A percentile compares a stretch with the other conserved stretches of the same genome.
These are phyloP conservation scores for Pelargonium fulgidum DNA, from an alignment of 441 rosid genomes.

Conservation along the genomic window DNA sequence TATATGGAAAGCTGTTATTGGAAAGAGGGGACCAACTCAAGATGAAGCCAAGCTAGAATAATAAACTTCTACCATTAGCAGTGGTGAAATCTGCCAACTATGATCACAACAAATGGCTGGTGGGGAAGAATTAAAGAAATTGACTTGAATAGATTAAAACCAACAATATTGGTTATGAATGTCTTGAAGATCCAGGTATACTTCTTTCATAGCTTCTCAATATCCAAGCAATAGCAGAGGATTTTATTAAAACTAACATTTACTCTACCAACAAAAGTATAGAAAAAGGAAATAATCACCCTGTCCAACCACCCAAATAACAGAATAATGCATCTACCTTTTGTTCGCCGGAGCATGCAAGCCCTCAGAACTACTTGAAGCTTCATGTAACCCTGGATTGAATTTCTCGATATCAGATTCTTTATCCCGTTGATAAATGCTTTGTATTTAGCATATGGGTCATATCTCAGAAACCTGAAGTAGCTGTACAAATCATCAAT, in stretches of 20 bases:
- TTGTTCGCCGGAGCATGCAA: slow-evolving; percentile 92
- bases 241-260: not conserved
- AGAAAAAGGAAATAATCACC: slow-evolving; percentile 8
- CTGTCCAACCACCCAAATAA: slow-evolving; percentile 10
- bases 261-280: not conserved
- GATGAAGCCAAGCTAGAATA: not conserved
- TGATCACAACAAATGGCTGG: not conserved
- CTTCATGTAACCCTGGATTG: slow-evolving; percentile 81
- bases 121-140: not conserved
- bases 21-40: not conserved
- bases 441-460: slow-evolving; percentile 68
- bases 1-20: not conserved
- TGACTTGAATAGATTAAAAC: not conserved
- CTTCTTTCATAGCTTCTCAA: not conserved
- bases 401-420: slow-evolving; percentile 62
- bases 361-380: slow-evolving; percentile 87
- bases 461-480: slow-evolving; percentile 86
- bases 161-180: not conserved
- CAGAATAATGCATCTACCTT: slow-evolving; percentile 43
- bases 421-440: slow-evolving; percentile 61
- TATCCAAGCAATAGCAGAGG: not conserved
- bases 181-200: not conserved
- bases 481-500: slow-evolving; percentile 90
- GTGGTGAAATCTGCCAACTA: not conserved
- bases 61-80: not conserved